Conservation (phyloP, 139 green algal species). For the Zygnema circumcarinatum region DNA sequence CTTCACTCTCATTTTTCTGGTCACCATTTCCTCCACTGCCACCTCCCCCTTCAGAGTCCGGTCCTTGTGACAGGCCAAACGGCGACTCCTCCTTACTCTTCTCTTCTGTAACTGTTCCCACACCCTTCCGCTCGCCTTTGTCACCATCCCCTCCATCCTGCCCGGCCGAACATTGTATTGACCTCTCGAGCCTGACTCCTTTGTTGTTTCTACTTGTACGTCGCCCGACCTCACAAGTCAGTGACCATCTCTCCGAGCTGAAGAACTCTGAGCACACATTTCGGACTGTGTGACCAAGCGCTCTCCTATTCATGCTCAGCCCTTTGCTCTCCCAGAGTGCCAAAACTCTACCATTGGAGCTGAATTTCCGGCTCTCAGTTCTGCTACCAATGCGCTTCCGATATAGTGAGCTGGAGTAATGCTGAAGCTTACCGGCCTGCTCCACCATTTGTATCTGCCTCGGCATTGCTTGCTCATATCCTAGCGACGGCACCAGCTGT, state of each 20-base stretch:
- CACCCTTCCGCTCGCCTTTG: neutral
- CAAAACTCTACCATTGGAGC: no score
- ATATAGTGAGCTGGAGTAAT: no score
- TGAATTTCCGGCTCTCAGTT: no score
- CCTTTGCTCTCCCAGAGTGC: no score
- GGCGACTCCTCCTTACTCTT: neutral
- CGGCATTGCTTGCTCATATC: no score
- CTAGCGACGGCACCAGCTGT: no score
- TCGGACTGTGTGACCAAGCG: no score
- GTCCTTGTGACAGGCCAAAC: neutral
- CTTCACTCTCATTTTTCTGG: neutral
- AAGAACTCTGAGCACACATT: neutral
- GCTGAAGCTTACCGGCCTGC: no score
- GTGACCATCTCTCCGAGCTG: neutral
- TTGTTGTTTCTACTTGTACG: neutral
- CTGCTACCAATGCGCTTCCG: no score
- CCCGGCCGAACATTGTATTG: neutral
- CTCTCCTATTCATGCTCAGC: no score
- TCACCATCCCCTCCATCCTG: neutral
- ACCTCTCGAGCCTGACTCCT: neutral
- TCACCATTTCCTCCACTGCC: slow-evolving; percentile 13
- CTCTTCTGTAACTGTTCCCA: neutral
- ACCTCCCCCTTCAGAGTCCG: neutral
- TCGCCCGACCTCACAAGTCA: neutral
- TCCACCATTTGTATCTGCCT: no score